Base-by-base conservation (phyloP, 78 protist genomes). In the Ministeria vibrans region DNA sequence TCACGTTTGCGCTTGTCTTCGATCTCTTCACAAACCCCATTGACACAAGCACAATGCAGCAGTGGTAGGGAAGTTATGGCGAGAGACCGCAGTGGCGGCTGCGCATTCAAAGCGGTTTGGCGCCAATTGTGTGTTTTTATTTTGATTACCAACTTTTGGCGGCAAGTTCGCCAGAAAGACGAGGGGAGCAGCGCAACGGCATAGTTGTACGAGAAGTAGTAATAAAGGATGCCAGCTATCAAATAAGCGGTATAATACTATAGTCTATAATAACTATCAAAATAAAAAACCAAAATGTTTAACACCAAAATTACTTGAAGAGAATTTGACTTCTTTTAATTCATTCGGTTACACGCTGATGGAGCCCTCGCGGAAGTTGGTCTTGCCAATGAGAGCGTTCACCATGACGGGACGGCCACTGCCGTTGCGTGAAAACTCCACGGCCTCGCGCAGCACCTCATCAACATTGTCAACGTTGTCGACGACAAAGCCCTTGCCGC, bases 281-380 rank as follows among this genome's bases (percentile, higher is more conserved):
- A n/a, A n/a, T n/a, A n/a, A n/a, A n/a, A n/a, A n/a, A n/a, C n/a
- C n/a, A n/a, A n/a, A n/a, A n/a, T n/a, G n/a, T n/a, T n/a, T 32
- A 72, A 72, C 25, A 36, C 43, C 64, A 36, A 2, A 43, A 39
- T 32, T 75, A 9, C 38, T 32, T 5, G 45, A 27, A 76, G 63
- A 28, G 44, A 76, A 76, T n/a, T 32, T 30, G 7, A 30, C 42
- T 38, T 63, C 45, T 63, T 53, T 43, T 38, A 77, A 77, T 22
- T 3, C 34, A 62, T 4, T 75, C 28, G 75, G 69, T 85, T 74
- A 90, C 43, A 87, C 90, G 42, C 85, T 71, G 49, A 90, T 80
- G 72, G 91, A 80, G 68, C 94, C 94, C 49, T 87, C 82, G 62
- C 94, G 71, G 59, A 90, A 90, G 78, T 87, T 85, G 43, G 82